phyloP scores from a whole-genome alignment of 148 eudicot species.

The Camellia sinensis region DNA sequence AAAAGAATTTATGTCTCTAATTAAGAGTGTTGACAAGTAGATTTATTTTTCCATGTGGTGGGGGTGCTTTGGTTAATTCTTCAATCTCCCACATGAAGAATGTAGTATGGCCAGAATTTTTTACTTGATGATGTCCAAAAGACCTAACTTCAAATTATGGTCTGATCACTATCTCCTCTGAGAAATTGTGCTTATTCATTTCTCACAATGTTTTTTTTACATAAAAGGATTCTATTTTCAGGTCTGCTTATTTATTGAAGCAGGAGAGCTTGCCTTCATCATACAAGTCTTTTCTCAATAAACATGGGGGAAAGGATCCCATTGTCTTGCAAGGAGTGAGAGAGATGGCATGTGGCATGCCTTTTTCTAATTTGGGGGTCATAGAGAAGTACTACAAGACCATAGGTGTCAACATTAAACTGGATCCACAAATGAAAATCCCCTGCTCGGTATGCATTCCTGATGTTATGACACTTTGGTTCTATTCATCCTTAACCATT shows the following conservation, averaged over 20 bases:
- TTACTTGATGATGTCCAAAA: background rate
- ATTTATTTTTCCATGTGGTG: background rate
- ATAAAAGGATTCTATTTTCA: constrained; percentile 29
- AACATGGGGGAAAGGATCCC: constrained; percentile 85
- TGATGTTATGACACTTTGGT: background rate
- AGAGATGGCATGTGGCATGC: constrained; percentile 65
- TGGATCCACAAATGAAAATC: constrained; percentile 89
- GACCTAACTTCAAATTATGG: background rate
- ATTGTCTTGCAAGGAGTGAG: constrained; percentile 64
- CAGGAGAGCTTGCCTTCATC: constrained; percentile 84
- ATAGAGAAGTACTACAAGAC: constrained; percentile 69
- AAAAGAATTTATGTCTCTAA: background rate
- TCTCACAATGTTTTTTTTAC: background rate
- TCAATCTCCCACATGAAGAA: background rate
- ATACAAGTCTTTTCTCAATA: constrained; percentile 92
- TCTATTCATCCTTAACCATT: constrained; percentile 4
- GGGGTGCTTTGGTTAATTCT: background rate
- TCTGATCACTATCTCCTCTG: background rate
- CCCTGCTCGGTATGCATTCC: constrained; percentile 79
- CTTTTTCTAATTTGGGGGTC: constrained; percentile 58
- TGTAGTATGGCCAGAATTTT: background rate
- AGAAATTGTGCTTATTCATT: background rate
- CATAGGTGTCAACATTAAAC: constrained; percentile 54
- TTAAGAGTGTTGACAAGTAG: background rate
- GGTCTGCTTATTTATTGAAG: constrained; percentile 94